Evolutionary conservation across 345 rosid species (phyloP), one percentile per base, ranked within the genome.

Genomic region (Schrenkiella parvula): DNA sequence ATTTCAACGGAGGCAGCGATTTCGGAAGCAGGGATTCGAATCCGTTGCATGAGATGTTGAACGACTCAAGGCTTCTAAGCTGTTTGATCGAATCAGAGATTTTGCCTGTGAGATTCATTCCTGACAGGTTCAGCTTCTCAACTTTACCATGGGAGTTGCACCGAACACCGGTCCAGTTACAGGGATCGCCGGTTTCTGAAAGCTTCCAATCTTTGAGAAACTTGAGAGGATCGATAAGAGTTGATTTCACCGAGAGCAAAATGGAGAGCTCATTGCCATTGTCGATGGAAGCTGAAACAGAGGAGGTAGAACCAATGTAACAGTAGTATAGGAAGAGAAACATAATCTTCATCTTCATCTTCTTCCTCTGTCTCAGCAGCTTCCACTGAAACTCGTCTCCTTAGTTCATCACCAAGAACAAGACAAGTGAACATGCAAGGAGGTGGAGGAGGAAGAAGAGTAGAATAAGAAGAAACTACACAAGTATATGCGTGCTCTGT

Each of bases 161-260:
- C 80, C 71, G 38, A 37, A 91, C 89, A 74, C 98, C 97, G 9
- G 89, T 86, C 97, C 98, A 93, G 43, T 85, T 84, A 66, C 98
- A 93, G 39, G 85, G 89, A 53, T 72, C 59, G 15, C 56, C 57
- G 4, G 66, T 43, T 32, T 79, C 78, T 10, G 82, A 68, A 38
- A 83, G 73, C 51, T 72, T 85, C 98, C 98, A 93, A 55, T 89
- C 92, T 26, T 46, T 75, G 56, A 93, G 95, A 61, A 67, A 77
- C 56, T 83, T 71, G 14, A 81, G 75, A 3, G 97, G 91, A 84
- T 93, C 95, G 6, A 75, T 6, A 29, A 93, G 83, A 62, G 82
- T 72, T 17, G 83, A 64, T 77, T 90, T 90, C 28, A 89, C 68
- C 1, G 89, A 81, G 6, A 87, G 69, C 69, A 93, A 74, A 69